Conservation (phyloP, 1,139 yeast genomes). For the Magnusiomyces magnusii region DNA sequence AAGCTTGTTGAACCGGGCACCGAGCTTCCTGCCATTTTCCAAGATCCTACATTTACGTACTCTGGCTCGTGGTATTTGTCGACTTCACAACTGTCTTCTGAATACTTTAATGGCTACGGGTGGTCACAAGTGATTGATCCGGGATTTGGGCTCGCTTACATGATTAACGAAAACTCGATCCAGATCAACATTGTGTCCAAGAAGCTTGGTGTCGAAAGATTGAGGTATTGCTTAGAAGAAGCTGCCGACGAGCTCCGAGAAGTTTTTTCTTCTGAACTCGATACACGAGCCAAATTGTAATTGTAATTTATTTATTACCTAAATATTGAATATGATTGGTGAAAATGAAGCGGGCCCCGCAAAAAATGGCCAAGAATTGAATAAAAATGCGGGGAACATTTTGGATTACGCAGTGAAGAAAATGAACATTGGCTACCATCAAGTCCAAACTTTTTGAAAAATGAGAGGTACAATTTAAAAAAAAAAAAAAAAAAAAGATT, state of each 20-base stretch:
- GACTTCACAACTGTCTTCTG: conserved; percentile 85
- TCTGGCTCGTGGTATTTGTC: conserved; percentile 82
- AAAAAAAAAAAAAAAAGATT: too few relatives aligned
- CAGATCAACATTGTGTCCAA: conserved; percentile 82
- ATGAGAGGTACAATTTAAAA: too few relatives aligned
- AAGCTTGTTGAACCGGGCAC: conserved; percentile 58
- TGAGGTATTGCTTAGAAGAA: conserved; percentile 64
- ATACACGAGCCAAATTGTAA: conserved; percentile 31
- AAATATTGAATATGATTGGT: background rate
- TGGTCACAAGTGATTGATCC: conserved; percentile 94
- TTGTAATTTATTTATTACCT: too few relatives aligned
- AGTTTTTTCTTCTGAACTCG: conserved; percentile 40
- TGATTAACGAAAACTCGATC: conserved; percentile 78
- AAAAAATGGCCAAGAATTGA: too few relatives aligned
- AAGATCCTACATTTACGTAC: conserved; percentile 68
- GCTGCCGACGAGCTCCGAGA: conserved; percentile 79
- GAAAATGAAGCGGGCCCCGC: too few relatives aligned
- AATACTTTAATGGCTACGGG: conserved; percentile 88
- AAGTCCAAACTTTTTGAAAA: too few relatives aligned
- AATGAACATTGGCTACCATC: too few relatives aligned
- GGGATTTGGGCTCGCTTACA: conserved; percentile 92
- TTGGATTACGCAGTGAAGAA: too few relatives aligned
- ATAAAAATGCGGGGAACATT: too few relatives aligned
- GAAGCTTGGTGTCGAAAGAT: conserved; percentile 58
- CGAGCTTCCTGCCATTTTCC: conserved; percentile 62